These are phyloP conservation scores for Neurospora sp. DNA, from an alignment of 495 filamentous ascomycete genomes.

Conservation along the genomic window DNA sequence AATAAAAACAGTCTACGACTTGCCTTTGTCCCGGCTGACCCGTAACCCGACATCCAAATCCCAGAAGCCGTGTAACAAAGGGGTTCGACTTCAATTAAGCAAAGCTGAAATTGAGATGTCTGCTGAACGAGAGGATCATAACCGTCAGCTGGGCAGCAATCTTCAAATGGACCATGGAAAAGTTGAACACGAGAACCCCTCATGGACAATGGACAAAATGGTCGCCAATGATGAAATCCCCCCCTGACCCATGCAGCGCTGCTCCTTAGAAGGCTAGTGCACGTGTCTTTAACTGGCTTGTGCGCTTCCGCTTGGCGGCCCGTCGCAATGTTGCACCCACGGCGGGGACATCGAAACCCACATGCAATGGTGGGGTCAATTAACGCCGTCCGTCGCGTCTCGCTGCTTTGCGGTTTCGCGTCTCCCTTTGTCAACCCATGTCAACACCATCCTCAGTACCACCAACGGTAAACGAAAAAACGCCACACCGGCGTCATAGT, in stretches of 20 bases:
- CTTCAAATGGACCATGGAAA: background rate
- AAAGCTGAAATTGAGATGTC: background rate
- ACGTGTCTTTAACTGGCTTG: background rate
- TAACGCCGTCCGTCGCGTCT: background rate
- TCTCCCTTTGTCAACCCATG: background rate
- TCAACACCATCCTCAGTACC: background rate
- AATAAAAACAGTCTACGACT: background rate
- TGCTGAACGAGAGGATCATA: background rate
- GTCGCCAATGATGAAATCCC: background rate
- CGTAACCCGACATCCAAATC: background rate
- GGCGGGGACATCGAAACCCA: background rate
- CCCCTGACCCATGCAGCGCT: background rate
- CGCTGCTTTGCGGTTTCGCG: background rate
- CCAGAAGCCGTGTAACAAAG: background rate
- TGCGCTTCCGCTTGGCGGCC: background rate
- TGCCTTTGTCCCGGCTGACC: background rate
- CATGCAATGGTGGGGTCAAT: background rate
- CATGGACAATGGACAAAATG: background rate
- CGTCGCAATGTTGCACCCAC: background rate
- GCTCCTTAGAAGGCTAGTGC: background rate
- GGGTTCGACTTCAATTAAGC: background rate
- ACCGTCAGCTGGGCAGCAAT: background rate
- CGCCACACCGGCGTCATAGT: background rate
- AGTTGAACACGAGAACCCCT: background rate
- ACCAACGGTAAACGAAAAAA: no score